These are phyloP conservation scores for Penicillium sp. DNA, from an alignment of 2,329 filamentous ascomycete genomes.

Conservation along the genomic window DNA sequence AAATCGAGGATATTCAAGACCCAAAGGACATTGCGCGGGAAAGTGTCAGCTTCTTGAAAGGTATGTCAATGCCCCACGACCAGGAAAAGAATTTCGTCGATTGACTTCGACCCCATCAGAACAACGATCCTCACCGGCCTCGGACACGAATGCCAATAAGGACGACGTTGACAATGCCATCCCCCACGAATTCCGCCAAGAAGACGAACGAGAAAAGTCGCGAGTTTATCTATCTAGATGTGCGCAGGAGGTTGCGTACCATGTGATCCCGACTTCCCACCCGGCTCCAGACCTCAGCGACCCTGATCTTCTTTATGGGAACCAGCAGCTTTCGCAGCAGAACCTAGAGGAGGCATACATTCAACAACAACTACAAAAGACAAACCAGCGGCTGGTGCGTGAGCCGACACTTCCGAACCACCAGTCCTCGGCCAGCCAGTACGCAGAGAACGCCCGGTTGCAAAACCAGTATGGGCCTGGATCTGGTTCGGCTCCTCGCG, in stretches of 20 bases:
- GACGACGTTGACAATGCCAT: constrained; percentile 45
- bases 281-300: constrained; percentile 58
- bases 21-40: constrained; percentile 52
- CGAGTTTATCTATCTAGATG: constrained; percentile 67
- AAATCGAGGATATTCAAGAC: constrained; percentile 54
- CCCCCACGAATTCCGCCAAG: constrained; percentile 57
- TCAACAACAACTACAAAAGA: constrained; percentile 60
- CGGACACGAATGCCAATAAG: constrained; percentile 57
- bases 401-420: constrained; percentile 63
- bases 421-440: constrained; percentile 60
- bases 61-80: constrained; percentile 25
- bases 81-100: neutral
- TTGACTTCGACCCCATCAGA: constrained; percentile 23
- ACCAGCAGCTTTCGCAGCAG: constrained; percentile 57
- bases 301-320: constrained; percentile 50
- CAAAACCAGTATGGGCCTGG: constrained; percentile 47
- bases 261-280: constrained; percentile 67
- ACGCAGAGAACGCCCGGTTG: constrained; percentile 45
- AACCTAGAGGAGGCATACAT: constrained; percentile 65
- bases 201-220: constrained; percentile 65
- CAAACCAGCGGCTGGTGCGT: constrained; percentile 50
- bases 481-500: constrained; percentile 42
- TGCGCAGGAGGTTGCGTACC: constrained; percentile 70
- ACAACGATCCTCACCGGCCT: constrained; percentile 53
- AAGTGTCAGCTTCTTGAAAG: constrained; percentile 45